Conservation (phyloP, 2,329 filamentous ascomycete species). For the Fusarium coicis region DNA sequence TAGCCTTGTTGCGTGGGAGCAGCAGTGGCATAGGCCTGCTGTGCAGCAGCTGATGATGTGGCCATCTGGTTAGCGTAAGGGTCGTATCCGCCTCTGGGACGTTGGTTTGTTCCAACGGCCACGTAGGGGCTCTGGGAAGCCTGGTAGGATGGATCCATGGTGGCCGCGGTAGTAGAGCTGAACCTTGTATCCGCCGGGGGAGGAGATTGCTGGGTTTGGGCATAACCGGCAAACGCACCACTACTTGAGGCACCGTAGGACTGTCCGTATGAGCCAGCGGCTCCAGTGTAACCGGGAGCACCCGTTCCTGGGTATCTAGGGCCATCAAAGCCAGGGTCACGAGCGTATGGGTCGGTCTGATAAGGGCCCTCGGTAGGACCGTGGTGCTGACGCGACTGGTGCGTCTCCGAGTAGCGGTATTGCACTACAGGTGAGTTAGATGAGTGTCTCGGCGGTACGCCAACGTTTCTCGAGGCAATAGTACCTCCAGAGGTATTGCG, state of each 20-base stretch:
- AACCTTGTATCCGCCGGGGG: conserved; percentile 50
- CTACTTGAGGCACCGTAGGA: conserved; percentile 47
- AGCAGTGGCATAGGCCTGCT: conserved; percentile 49
- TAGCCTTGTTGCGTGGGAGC: conserved; percentile 48
- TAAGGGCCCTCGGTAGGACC: conserved; percentile 57
- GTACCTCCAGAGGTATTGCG: conserved; percentile 68
- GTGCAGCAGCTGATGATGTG: conserved; percentile 45
- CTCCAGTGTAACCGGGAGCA: conserved; percentile 60
- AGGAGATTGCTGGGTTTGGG: conserved; percentile 48
- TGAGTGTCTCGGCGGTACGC: conserved; percentile 59
- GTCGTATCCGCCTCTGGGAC: conserved; percentile 46
- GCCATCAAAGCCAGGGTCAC: conserved; percentile 55
- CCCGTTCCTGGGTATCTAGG: conserved; percentile 64
- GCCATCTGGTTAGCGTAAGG: conserved; percentile 48
- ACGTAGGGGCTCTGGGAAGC: conserved; percentile 49
- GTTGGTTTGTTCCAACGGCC: conserved; percentile 51
- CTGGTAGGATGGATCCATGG: conserved; percentile 49
- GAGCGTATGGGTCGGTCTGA: conserved; percentile 50
- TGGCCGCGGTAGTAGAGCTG: conserved; percentile 41
- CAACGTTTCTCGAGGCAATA: conserved; percentile 62
- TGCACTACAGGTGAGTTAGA: conserved; percentile 70
- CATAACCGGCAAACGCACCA: conserved; percentile 48
- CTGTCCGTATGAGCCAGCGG: conserved; percentile 51
- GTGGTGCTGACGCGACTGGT: conserved; percentile 60
- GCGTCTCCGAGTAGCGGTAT: conserved; percentile 66